Conservation (phyloP, 1,284 basidiomycete species). For the Cystobasidiaceae sp. region DNA sequence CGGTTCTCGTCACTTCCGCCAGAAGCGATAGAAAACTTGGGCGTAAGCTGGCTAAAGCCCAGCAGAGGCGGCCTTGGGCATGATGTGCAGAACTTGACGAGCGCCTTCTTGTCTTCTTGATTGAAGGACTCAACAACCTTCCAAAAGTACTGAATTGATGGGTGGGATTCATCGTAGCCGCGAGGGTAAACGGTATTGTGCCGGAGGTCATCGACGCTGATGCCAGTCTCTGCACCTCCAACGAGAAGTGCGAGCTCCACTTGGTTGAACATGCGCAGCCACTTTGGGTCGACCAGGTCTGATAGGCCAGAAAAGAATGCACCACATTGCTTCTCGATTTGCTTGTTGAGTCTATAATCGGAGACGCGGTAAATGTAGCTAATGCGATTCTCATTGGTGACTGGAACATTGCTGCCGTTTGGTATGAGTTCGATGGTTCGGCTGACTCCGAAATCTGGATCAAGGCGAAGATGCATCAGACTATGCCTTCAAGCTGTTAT, state of each 20-base stretch:
- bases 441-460: constrained; percentile 75
- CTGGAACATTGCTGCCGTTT: constrained; percentile 75
- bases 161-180: constrained; percentile 61
- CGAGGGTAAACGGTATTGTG: constrained; percentile 72
- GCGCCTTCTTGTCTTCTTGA: constrained; percentile 64
- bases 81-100: constrained; percentile 83
- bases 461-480: neutral
- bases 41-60: constrained; percentile 79
- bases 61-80: constrained; percentile 83
- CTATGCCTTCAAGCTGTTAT: neutral
- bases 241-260: constrained; percentile 59
- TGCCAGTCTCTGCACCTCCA: constrained; percentile 49
- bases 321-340: constrained; percentile 73
- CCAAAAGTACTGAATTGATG: constrained; percentile 56
- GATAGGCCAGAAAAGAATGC: constrained; percentile 71
- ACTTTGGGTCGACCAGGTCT: constrained; percentile 81
- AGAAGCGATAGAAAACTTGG: constrained; percentile 77
- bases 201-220: constrained; percentile 75
- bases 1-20: constrained; percentile 66
- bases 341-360: constrained; percentile 79
- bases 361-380: constrained; percentile 84
- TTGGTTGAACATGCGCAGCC: constrained; percentile 90
- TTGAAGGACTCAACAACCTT: constrained; percentile 52
- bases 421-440: constrained; percentile 74
- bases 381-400: constrained; percentile 82